Evolutionary conservation across 495 filamentous ascomycete genomes (phyloP).

Genomic region (Trichoderma asperelloides): DNA sequence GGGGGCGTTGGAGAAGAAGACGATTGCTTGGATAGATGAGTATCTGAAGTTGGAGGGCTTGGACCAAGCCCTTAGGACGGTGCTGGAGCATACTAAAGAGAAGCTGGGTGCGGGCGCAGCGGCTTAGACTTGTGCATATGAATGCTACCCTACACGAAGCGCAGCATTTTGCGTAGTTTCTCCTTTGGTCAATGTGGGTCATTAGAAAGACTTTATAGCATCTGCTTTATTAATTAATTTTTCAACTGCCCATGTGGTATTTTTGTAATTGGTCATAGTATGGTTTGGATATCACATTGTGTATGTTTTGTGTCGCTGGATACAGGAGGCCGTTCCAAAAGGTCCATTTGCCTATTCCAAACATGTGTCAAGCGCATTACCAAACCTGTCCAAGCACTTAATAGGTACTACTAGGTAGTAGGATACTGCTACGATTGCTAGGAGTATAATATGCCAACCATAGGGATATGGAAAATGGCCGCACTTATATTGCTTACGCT

Average conservation of each 20-base stretch:
- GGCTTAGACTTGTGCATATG: not conserved
- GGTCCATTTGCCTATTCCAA: too few relatives aligned
- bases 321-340: too few relatives aligned
- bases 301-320: too few relatives aligned
- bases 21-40: conserved; percentile 49
- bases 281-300: too few relatives aligned
- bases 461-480: not conserved
- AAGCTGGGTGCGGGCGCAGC: conserved; percentile 15
- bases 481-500: not conserved
- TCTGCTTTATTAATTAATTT: too few relatives aligned
- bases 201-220: not conserved
- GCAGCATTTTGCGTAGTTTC: not conserved
- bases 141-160: not conserved
- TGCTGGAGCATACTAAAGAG: conserved; percentile 47
- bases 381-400: too few relatives aligned
- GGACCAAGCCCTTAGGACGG: conserved; percentile 58
- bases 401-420: too few relatives aligned
- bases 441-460: too few relatives aligned
- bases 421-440: too few relatives aligned
- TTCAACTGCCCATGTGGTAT: too few relatives aligned
- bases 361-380: too few relatives aligned
- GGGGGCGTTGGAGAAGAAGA: conserved; percentile 42
- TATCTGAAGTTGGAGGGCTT: conserved; percentile 48
- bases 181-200: not conserved
- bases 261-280: too few relatives aligned